Evolutionary conservation across 768 basidiomycete genomes (phyloP).

Genomic region (Pleurotus platypus): DNA sequence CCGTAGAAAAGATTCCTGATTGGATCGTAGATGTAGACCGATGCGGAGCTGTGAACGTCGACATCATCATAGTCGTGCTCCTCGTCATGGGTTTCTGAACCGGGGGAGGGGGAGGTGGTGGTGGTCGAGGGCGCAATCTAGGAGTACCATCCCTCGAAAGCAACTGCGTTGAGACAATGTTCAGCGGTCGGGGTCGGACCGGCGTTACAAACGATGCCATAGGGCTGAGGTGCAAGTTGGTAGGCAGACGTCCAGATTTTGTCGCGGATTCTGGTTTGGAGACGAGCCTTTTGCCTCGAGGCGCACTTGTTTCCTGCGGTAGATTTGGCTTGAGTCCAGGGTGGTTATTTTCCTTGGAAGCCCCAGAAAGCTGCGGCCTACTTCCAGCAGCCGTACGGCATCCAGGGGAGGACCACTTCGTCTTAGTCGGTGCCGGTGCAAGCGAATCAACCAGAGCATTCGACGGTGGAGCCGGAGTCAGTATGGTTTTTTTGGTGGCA

Average conservation of each 20-base stretch:
- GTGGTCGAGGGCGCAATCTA: neutral
- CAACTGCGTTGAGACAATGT: neutral
- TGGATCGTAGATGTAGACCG: too few relatives aligned
- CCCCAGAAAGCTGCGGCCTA: neutral
- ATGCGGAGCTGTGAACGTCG: neutral
- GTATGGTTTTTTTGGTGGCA: too few relatives aligned
- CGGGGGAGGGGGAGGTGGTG: neutral
- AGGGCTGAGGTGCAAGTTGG: neutral
- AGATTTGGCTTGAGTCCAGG: too few relatives aligned
- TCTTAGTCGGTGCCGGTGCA: neutral
- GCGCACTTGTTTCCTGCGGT: too few relatives aligned
- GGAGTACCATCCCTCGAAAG: neutral
- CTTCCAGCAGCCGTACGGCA: too few relatives aligned
- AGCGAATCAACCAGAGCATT: too few relatives aligned
- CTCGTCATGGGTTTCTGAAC: neutral
- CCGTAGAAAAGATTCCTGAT: too few relatives aligned
- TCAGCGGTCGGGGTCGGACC: neutral
- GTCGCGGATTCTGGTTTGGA: too few relatives aligned
- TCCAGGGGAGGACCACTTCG: neutral
- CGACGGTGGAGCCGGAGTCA: too few relatives aligned
- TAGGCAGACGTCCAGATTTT: neutral
- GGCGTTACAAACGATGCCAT: neutral
- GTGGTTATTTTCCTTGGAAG: neutral
- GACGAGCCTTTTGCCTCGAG: too few relatives aligned
- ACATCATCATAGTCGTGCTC: conserved; percentile 1